Evolutionary conservation across 208 protist genomes (phyloP).

Genomic region (Acanthamoeba royreba): DNA sequence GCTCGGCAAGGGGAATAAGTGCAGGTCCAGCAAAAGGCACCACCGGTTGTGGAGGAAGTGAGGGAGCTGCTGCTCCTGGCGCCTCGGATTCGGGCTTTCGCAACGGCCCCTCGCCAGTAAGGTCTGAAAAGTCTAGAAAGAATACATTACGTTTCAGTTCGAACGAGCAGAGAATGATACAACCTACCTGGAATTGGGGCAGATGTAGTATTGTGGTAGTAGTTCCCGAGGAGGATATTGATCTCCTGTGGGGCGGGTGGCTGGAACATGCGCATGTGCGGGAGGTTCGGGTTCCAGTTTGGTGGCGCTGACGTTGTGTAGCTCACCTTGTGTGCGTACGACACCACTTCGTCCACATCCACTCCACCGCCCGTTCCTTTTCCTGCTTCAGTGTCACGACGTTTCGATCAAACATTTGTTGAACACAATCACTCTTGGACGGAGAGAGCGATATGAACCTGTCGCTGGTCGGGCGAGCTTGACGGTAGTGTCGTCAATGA

Average conservation of each 20-base stretch:
- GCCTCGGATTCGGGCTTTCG: too few relatives aligned
- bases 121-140: too few relatives aligned
- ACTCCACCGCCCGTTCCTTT: background rate
- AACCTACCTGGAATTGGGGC: too few relatives aligned
- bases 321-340: background rate
- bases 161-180: too few relatives aligned
- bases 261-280: background rate
- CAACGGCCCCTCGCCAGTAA: too few relatives aligned
- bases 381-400: too few relatives aligned
- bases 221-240: background rate
- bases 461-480: background rate
- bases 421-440: background rate
- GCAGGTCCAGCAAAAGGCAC: too few relatives aligned
- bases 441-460: background rate
- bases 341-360: background rate
- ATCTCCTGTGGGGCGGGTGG: background rate
- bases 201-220: background rate
- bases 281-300: background rate
- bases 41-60: too few relatives aligned
- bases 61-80: too few relatives aligned
- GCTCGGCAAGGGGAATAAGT: too few relatives aligned
- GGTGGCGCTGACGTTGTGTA: background rate
- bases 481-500: background rate
- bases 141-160: too few relatives aligned
- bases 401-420: too few relatives aligned